Evolutionary conservation across 2,329 filamentous ascomycete species (phyloP).

Genomic region (Fusarium sp.): DNA sequence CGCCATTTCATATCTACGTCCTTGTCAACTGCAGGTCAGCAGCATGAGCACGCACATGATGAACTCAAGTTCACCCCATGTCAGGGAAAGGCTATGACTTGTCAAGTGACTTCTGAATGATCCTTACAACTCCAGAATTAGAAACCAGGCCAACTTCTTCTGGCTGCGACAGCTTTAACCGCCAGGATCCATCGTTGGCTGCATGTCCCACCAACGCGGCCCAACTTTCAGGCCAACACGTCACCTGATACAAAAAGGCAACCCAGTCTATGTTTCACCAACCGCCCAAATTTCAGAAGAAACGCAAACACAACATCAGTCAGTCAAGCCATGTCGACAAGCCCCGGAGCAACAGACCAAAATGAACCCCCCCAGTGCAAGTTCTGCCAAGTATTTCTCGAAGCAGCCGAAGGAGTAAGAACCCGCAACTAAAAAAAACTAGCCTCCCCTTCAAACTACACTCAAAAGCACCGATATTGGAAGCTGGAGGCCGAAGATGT

Average conservation of each 20-base stretch:
- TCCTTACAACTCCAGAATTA: not conserved
- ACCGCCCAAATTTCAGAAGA: not conserved
- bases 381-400: not conserved
- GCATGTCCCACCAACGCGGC: not conserved
- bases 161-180: not conserved
- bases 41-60: not conserved
- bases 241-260: not conserved
- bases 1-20: not conserved
- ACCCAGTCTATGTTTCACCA: not conserved
- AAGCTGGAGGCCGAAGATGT: not conserved
- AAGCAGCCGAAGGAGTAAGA: not conserved
- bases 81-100: not conserved
- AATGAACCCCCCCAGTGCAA: not conserved
- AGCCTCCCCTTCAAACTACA: not conserved
- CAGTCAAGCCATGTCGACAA: not conserved
- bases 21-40: not conserved
- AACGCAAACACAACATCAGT: not conserved
- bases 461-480: not conserved
- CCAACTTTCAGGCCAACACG: not conserved
- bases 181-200: not conserved
- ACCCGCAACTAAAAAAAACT: not conserved
- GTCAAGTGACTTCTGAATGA: not conserved
- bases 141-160: not conserved
- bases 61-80: not conserved
- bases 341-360: not conserved